Percentiles rank a stretch among this genome's conserved stretches.
These are phyloP conservation scores for Cladorrhinum sp. DNA, from an alignment of 2,329 filamentous ascomycete genomes.

Conservation along the genomic window DNA sequence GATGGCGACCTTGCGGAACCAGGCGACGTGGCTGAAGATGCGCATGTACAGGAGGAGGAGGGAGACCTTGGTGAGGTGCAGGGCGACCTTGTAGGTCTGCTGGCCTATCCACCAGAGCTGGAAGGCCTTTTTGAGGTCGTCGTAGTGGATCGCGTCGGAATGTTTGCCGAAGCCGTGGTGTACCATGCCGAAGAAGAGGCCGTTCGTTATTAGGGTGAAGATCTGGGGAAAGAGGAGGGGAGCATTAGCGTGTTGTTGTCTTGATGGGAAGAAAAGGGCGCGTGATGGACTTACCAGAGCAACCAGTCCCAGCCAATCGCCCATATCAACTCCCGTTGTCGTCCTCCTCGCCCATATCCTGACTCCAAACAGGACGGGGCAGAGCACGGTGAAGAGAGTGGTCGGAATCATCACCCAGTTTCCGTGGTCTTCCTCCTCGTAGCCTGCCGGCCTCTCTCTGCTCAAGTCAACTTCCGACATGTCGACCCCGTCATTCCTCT, in stretches of 20 bases:
- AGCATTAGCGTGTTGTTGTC: neutral
- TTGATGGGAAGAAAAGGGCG: neutral
- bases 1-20: conserved; percentile 25
- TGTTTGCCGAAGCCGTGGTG: conserved; percentile 17
- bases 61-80: conserved; percentile 18
- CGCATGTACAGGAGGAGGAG: conserved; percentile 23
- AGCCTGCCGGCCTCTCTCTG: conserved; percentile 2
- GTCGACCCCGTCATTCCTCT: too few relatives aligned
- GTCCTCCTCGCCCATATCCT: conserved; percentile 6
- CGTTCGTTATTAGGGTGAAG: conserved; percentile 13
- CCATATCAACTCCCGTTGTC: conserved; percentile 1
- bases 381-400: conserved; percentile 3
- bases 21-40: conserved; percentile 19
- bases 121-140: neutral
- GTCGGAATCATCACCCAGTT: conserved; percentile 13
- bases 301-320: neutral
- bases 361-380: conserved; percentile 10
- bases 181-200: conserved; percentile 16
- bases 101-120: conserved; percentile 15
- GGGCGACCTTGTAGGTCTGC: conserved; percentile 18
- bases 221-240: conserved; percentile 1
- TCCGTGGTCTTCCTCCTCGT: conserved; percentile 1
- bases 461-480: neutral
- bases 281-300: too few relatives aligned
- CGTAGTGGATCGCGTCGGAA: neutral